Base-by-base conservation (phyloP, 1,139 yeast genomes). In the Pichia sp. region DNA sequence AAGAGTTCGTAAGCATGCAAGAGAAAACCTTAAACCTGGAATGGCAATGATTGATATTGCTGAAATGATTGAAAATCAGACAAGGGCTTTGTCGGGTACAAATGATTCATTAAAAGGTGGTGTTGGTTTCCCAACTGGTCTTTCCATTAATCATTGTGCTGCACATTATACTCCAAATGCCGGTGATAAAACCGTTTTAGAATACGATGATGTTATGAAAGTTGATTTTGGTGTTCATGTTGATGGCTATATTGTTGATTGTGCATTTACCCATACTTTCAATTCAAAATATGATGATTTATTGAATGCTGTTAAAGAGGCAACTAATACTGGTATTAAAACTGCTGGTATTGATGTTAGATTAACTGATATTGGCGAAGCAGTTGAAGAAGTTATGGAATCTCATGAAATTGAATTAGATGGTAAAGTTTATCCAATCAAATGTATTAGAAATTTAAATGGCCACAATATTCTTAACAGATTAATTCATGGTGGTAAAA, bases 131-230 rank as follows among this genome's bases (percentile, higher is more conserved):
- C 99, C 99, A 40, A 89, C 97, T 12, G 99, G 99, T 48, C 76
- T 94, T 45, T 87, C 96, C 0, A 69, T 90, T 55, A 94, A 92
- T 68, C 87, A 90, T 63, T 85, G 89, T 59, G 99, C 99, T 29
- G 98, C 98, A 0, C 99, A 94, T 66, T 92, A 89, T 67, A 90
- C 97, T 0, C 99, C 99, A 20, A 92, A 92, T 68, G 83, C 95
- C 18, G 96, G 96, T 20, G 98, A 94, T 67, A 87, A 81, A 59
- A 76, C 85, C 11, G 85, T 85, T 1, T 72, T 92, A 57, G 73
- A 76, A 50, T 80, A 87, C 59, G 95, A 86, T 54, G 98, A 92
- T 67, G 96, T 92, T 44, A 81, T 92, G 89, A 94, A 94, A 70
- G 95, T 92, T 35, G 99, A 92, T 66, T 81, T 90, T 61, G 99